Conservation (phyloP, 371 early-diverging fungal genomes). For the Mortierella sp. region DNA sequence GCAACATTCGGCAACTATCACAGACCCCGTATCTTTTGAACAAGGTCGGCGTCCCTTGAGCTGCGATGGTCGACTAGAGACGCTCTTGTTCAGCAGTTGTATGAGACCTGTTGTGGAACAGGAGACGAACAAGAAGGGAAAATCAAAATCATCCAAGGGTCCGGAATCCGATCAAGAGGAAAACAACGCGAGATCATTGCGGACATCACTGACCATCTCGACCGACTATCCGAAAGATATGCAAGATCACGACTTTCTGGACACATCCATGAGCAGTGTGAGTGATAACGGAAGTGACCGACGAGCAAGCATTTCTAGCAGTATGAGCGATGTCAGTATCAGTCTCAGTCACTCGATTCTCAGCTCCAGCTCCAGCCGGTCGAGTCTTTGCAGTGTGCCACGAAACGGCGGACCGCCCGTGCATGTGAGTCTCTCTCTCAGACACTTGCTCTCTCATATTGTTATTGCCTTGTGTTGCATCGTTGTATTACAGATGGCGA, state of each 20-base stretch:
- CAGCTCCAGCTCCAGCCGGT: constrained; percentile 1
- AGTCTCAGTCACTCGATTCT: constrained; percentile 2
- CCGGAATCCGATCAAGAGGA: too few relatives aligned
- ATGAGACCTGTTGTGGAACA: not conserved
- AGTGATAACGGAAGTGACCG: constrained; percentile 13
- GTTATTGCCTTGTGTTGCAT: too few relatives aligned
- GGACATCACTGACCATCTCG: constrained; percentile 9
- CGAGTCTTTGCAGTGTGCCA: not conserved
- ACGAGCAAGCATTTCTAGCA: constrained; percentile 17
- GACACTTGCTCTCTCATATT: too few relatives aligned
- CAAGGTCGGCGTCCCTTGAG: constrained; percentile 4
- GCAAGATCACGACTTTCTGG: too few relatives aligned
- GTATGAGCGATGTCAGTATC: constrained; percentile 11
- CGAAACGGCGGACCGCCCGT: constrained; percentile 27
- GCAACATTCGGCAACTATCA: too few relatives aligned
- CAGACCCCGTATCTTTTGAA: not conserved
- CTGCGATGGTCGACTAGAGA: constrained; percentile 12
- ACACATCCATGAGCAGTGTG: constrained; percentile 16
- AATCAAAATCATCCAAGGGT: too few relatives aligned
- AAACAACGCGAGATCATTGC: not conserved
- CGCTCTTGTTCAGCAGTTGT: not conserved
- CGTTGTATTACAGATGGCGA: too few relatives aligned
- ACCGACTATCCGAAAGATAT: constrained; percentile 3
- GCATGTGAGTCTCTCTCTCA: constrained; percentile 18
- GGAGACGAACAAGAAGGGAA: too few relatives aligned